Base-by-base conservation (phyloP, 2,329 filamentous ascomycete species). In the Talaromyces sp. region DNA sequence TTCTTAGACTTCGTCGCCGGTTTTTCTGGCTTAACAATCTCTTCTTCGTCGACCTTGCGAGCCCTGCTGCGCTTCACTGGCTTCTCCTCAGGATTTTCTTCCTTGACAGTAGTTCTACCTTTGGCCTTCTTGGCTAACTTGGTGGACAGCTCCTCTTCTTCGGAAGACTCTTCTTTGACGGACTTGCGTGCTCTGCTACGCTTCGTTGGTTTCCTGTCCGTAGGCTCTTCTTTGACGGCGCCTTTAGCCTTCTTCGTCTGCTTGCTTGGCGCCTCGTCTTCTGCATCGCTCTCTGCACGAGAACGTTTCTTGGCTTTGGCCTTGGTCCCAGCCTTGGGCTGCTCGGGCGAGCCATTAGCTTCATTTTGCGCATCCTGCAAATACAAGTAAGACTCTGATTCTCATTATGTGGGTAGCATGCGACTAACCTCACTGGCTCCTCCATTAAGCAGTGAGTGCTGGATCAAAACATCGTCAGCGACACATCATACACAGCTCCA, bases 381-480 rank as follows among this genome's bases (percentile, higher is more conserved):
- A 81, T 16, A 90, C 90, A 3, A 86, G 88, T 22, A 85, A 83
- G 74, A 95, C 96, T 79, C 87, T 85, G 73, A 10, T 37, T 43
- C 13, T 11, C 22, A 35, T 24, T 37, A 45, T 54, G 33, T 27
- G 16, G 9, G 14, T 4, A 39, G 54, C 35, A 39, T 58, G 39
- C 9, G 2, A 22, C 11, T 49, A 24, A 64, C 62, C 54, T 64
- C 62, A 11, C 6, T 24, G 7, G 22, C 52, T 9, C 90, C 89
- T 3, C 86, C 81, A 69, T 96, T 91, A 91, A 95, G 69, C 14
- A n/a, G 33, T 41, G 50, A 27, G 33, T 63, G 19, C 39, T 43
- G 16, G 8, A 49, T 19, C 4, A 47, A 35, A 19, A 47, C 9
- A n/a, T 14, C n/a, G 33, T 47, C 47, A 27, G 31, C 35, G 68